Evolutionary conservation across 2,329 filamentous ascomycete species (phyloP).

Genomic region (Dactylellina parvicollis): DNA sequence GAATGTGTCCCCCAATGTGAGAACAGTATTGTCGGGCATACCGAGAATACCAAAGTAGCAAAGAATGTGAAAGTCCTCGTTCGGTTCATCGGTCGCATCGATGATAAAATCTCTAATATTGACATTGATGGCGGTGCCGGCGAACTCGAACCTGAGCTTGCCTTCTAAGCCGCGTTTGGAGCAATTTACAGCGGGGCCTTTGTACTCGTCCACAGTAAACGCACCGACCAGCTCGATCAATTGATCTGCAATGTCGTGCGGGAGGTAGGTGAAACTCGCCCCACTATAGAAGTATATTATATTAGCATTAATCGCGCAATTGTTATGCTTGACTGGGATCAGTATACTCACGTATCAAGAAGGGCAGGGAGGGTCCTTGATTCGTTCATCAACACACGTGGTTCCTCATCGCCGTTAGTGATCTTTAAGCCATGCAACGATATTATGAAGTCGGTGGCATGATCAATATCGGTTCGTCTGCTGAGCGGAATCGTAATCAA

Average conservation of each 20-base stretch:
- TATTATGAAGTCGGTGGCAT: slow-evolving; percentile 73
- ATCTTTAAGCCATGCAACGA: slow-evolving; percentile 71
- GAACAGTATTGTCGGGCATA: slow-evolving; percentile 67
- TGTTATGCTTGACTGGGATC: not conserved
- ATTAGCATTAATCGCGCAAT: slow-evolving; percentile 1
- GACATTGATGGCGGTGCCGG: slow-evolving; percentile 67
- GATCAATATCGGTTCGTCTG: slow-evolving; percentile 62
- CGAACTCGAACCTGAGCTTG: slow-evolving; percentile 68
- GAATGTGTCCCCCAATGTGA: slow-evolving; percentile 76
- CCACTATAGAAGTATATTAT: slow-evolving; percentile 44
- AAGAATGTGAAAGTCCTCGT: slow-evolving; percentile 67
- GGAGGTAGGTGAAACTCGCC: slow-evolving; percentile 58
- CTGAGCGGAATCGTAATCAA: slow-evolving; percentile 76
- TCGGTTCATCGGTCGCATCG: slow-evolving; percentile 65
- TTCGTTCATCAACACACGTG: slow-evolving; percentile 62
- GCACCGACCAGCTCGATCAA: slow-evolving; percentile 59
- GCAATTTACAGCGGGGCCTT: slow-evolving; percentile 72
- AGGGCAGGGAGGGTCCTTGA: slow-evolving; percentile 71
- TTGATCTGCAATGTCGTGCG: slow-evolving; percentile 52
- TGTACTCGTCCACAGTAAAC: slow-evolving; percentile 66
- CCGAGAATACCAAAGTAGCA: slow-evolving; percentile 76
- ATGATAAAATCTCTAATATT: slow-evolving; percentile 67
- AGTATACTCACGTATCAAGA: slow-evolving; percentile 69
- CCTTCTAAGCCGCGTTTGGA: slow-evolving; percentile 63
- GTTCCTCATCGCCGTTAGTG: slow-evolving; percentile 58